Base-by-base conservation (phyloP, 192 early-diverging fungal genomes). In the Allomyces macrogynus region DNA sequence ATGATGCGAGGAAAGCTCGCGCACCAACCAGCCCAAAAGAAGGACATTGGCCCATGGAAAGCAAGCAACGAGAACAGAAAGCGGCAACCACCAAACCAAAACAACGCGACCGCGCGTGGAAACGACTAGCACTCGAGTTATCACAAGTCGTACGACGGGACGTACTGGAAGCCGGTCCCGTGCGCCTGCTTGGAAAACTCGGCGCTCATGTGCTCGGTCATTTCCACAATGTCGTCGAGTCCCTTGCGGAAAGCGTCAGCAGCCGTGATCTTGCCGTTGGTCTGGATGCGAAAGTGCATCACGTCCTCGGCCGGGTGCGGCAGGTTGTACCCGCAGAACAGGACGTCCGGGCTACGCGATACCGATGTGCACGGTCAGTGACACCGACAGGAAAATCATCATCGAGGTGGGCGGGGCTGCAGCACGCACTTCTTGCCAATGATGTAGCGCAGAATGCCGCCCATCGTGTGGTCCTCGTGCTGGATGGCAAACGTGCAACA, bases 291-390 rank as follows among this genome's bases (percentile, higher is more conserved):
- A 16, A 99, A 49, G 72, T 97, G 85, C 57, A 90, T 84, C 71
- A 90, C 91, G 64, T 82, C 81, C 73, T 93, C 92, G 23, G 93
- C 95, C 60, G 95, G 95, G 69, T 99, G 95, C 7, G 95, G 93
- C 54, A 97, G 89, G 23, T 93, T 89, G 78, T 99, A 99, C 61
- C 92, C 92, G 71, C 91, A 95, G 70, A 90, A 95, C 54, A 85
- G 81, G 24, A 96, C 92, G 61, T 85, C 77, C 24, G 89, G 83
- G 74, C 89, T 91, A 57, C 3, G 2, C 12, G 16, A 57, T 14
- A 57, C 49, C 12, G 3, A 57, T 16, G 12, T 57, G 49, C 49
- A 16, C 49, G 49, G 32, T 40, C 32, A 40, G 32, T 40, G 7
- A 40, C 32, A 7, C 32, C 7, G 32, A 40, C 32, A n/a, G 7